A percentile compares a stretch with the other conserved stretches of the same genome.
Evolutionary conservation across 2,329 filamentous ascomycete genomes (phyloP).

Genomic region (Colletotrichum sp.): DNA sequence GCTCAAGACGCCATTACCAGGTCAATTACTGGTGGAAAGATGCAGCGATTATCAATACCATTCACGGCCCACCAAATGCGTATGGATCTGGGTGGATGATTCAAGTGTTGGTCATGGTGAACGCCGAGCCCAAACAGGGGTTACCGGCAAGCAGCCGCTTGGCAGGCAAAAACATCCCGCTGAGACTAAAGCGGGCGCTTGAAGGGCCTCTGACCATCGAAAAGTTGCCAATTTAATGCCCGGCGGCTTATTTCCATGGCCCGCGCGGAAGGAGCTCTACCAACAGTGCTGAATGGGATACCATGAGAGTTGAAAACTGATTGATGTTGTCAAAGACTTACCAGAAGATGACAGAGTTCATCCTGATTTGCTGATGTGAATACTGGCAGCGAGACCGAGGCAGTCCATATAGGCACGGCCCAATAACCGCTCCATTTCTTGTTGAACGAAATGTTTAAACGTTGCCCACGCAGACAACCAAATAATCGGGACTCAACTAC

Average conservation of each 20-base stretch:
- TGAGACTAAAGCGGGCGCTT: background rate
- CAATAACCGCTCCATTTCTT: background rate
- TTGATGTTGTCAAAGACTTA: rapidly evolving
- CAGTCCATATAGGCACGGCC: background rate
- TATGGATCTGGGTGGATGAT: background rate
- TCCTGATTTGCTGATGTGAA: background rate
- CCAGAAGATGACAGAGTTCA: rapidly evolving
- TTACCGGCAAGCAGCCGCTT: background rate
- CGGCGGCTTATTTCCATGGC: background rate
- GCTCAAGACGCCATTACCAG: rapidly evolving
- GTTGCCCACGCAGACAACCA: background rate
- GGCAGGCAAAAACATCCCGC: background rate
- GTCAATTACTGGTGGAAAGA: background rate
- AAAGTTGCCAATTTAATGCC: background rate
- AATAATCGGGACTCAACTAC: background rate
- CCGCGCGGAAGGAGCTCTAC: background rate
- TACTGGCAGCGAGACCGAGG: background rate
- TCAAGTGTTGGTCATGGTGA: background rate
- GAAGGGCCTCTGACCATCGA: background rate
- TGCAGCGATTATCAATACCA: background rate
- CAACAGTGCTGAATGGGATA: background rate
- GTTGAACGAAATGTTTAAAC: background rate
- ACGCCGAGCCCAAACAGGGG: background rate
- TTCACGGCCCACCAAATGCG: rapidly evolving
- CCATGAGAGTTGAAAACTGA: background rate